Percentiles rank a stretch among this genome's conserved stretches.
Evolutionary conservation across 202 grass and related monocot genomes (phyloP).

Genomic region (Brachypodium distachyon): DNA sequence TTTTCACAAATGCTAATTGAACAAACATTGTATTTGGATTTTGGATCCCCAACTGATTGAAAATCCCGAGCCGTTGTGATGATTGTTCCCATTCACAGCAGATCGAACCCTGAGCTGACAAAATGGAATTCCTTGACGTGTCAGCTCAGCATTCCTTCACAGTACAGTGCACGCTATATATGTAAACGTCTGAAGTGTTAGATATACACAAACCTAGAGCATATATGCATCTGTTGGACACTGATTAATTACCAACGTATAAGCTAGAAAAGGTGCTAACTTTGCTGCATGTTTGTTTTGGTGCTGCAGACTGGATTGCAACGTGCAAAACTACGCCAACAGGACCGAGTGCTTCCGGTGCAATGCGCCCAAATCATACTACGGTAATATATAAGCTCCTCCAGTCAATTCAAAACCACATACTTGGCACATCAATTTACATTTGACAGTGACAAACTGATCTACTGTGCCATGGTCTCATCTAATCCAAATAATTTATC

Average conservation of each 20-base stretch:
- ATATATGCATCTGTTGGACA: too few relatives aligned
- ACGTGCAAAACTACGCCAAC: constrained; percentile 82
- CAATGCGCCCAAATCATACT: constrained; percentile 49
- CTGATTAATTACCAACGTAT: too few relatives aligned
- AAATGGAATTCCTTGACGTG: constrained; percentile 17
- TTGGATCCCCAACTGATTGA: neutral
- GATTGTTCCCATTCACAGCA: neutral
- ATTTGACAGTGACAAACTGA: constrained; percentile 18
- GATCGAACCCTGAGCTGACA: neutral
- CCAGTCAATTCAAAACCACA: neutral
- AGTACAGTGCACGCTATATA: neutral
- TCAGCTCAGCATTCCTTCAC: constrained; percentile 13
- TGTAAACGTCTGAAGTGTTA: too few relatives aligned
- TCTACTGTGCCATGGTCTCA: neutral
- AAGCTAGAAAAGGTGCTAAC: too few relatives aligned
- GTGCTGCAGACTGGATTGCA: constrained; percentile 53
- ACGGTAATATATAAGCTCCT: constrained; percentile 30
- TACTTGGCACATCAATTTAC: constrained; percentile 14
- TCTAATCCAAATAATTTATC: neutral
- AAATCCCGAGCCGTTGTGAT: neutral
- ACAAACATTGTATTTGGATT: too few relatives aligned
- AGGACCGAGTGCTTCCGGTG: constrained; percentile 66
- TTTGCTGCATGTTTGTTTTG: neutral
- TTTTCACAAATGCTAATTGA: too few relatives aligned
- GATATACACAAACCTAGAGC: too few relatives aligned